phyloP scores from a whole-genome alignment of 2,329 filamentous ascomycete genomes.

The Pseudogymnoascus sp. region DNA sequence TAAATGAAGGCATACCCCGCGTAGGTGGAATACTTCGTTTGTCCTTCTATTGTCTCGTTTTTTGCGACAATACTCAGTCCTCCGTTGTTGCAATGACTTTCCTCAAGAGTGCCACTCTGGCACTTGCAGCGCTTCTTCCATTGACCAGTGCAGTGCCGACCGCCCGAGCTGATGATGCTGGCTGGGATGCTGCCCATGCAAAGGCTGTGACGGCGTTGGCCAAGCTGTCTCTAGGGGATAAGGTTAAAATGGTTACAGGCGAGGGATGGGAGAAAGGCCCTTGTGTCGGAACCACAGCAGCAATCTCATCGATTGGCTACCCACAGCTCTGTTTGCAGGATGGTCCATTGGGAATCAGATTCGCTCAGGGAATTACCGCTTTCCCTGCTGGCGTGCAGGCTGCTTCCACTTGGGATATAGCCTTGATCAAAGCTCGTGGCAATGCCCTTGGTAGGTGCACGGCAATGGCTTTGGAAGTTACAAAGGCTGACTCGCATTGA shows the following conservation, averaged over 20 bases:
- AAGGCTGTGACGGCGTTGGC: conserved; percentile 60
- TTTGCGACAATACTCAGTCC: background rate
- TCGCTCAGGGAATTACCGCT: conserved; percentile 60
- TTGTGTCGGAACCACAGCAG: conserved; percentile 55
- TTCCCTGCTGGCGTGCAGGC: conserved; percentile 75
- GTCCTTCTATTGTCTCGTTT: background rate
- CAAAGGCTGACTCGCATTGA: conserved; percentile 18
- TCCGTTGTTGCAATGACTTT: background rate
- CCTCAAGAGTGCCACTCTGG: background rate
- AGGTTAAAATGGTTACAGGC: conserved; percentile 71
- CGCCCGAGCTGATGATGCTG: background rate
- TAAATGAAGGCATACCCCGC: background rate
- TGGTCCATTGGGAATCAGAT: conserved; percentile 68
- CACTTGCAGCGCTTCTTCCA: conserved; percentile 2
- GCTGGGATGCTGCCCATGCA: conserved; percentile 60
- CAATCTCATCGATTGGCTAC: conserved; percentile 51
- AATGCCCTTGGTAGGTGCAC: conserved; percentile 23
- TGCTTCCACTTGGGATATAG: conserved; percentile 70
- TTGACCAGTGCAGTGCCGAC: background rate
- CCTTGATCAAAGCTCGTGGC: conserved; percentile 63
- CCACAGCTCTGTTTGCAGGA: conserved; percentile 73
- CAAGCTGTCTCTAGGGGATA: conserved; percentile 64
- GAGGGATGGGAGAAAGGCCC: conserved; percentile 65
- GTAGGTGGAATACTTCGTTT: background rate
- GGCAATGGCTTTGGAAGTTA: background rate